Conservation (phyloP, 75 land plant genomes). For the Pinus tabuliformis region DNA sequence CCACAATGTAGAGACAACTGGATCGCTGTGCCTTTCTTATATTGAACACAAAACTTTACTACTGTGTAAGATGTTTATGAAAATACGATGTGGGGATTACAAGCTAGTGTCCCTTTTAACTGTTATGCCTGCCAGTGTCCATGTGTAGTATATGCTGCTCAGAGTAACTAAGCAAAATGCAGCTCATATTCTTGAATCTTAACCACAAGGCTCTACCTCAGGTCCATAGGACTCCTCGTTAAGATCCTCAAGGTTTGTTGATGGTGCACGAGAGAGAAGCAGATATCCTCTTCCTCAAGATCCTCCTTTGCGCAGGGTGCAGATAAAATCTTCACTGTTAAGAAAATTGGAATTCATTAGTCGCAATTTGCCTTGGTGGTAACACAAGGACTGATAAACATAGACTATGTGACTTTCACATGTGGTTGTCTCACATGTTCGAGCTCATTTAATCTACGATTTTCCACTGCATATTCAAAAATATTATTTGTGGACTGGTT, state of each 20-base stretch:
- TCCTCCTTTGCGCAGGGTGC: not conserved
- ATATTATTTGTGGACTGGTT: not conserved
- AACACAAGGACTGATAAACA: not conserved
- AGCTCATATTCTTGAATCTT: too few relatives aligned
- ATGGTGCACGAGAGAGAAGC: not conserved
- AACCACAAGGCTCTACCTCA: too few relatives aligned
- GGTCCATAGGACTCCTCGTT: not conserved
- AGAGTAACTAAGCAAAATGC: too few relatives aligned
- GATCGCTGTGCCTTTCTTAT: too few relatives aligned
- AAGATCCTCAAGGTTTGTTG: not conserved
- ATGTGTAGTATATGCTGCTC: too few relatives aligned
- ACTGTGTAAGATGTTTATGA: too few relatives aligned
- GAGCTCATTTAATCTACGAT: not conserved
- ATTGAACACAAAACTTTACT: too few relatives aligned
- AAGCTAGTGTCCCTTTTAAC: too few relatives aligned
- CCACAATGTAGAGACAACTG: too few relatives aligned
- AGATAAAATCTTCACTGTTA: not conserved
- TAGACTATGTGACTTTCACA: not conserved
- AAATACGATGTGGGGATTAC: too few relatives aligned
- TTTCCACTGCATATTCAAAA: not conserved
- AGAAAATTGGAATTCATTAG: not conserved
- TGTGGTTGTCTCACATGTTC: not conserved
- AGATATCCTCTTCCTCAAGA: not conserved
- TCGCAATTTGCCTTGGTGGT: not conserved
- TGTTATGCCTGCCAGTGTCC: too few relatives aligned